These are phyloP conservation scores for Gossypium sturtianum DNA, from an alignment of 345 rosid species.

Conservation along the genomic window DNA sequence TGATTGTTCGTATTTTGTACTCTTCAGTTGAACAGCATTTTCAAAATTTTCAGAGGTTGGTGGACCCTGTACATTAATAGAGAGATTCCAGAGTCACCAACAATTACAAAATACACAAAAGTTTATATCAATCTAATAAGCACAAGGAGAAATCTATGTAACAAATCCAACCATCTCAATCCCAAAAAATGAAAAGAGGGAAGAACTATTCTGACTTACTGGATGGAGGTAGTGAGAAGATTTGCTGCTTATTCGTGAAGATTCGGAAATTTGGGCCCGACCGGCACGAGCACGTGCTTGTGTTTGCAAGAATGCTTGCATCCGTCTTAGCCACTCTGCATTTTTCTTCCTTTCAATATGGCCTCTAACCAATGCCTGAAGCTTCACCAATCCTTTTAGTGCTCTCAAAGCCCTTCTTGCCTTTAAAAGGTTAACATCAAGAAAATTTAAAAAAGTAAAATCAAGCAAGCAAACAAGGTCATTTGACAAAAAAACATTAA, in stretches of 20 bases:
- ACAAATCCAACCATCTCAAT: neutral
- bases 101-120: neutral
- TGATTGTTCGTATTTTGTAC: conserved; percentile 45
- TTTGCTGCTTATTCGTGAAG: conserved; percentile 63
- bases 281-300: conserved; percentile 72
- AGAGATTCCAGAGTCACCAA: neutral
- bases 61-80: conserved; percentile 52
- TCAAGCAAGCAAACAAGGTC: neutral
- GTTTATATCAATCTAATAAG: neutral
- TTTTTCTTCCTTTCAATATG: conserved; percentile 74
- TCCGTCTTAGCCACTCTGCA: conserved; percentile 42
- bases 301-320: conserved; percentile 73
- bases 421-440: conserved; percentile 20
- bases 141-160: neutral
- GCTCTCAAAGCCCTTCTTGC: conserved; percentile 94
- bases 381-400: conserved; percentile 84
- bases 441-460: neutral
- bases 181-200: neutral
- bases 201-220: conserved; percentile 30
- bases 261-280: conserved; percentile 44
- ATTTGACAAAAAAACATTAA: neutral
- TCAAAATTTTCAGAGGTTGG: conserved; percentile 80
- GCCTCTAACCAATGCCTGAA: conserved; percentile 93
- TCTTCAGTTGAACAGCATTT: conserved; percentile 40
- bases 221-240: conserved; percentile 61